Conservation (phyloP, 164 flowering plant species). For the Tetracentron sinense region DNA sequence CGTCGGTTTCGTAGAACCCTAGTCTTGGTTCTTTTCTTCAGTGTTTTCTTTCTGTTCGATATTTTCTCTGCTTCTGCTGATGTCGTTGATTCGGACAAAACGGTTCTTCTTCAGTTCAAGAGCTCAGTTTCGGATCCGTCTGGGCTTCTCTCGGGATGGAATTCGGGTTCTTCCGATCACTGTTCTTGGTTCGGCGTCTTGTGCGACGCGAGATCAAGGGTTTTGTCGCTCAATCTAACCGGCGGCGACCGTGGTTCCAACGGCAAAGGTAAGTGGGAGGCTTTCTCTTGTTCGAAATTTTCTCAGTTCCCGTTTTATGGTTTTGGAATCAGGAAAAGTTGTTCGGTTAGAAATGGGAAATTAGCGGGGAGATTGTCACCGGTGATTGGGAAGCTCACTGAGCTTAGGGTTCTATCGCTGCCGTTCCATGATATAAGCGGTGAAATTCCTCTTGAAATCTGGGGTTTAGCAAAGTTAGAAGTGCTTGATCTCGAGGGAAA, state of each 20-base stretch:
- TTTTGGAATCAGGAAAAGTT: constrained; percentile 45
- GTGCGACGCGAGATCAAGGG: constrained; percentile 41
- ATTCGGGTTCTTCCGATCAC: constrained; percentile 19
- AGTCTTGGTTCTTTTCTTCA: constrained; percentile 8
- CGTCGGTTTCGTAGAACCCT: constrained; percentile 19
- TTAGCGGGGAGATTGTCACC: constrained; percentile 37
- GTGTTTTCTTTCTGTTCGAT: constrained; percentile 9
- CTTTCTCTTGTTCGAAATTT: constrained; percentile 29
- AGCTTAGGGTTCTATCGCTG: constrained; percentile 52
- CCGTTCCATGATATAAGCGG: constrained; percentile 53
- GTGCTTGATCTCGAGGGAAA: constrained; percentile 68
- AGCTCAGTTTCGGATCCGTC: constrained; percentile 45
- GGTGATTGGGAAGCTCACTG: constrained; percentile 35
- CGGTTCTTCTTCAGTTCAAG: constrained; percentile 48
- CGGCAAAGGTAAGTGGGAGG: constrained; percentile 23
- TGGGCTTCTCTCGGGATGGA: constrained; percentile 47
- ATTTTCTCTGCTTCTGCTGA: not conserved
- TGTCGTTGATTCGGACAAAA: constrained; percentile 27
- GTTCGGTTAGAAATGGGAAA: constrained; percentile 24
- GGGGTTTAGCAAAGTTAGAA: constrained; percentile 51
- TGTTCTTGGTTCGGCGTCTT: constrained; percentile 54
- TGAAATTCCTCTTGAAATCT: constrained; percentile 44
- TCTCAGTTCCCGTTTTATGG: constrained; percentile 45
- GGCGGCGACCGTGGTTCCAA: constrained; percentile 20
- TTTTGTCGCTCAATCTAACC: constrained; percentile 44